These are phyloP conservation scores for Colletotrichum sojae DNA, from an alignment of 2,329 filamentous ascomycete species.

Conservation along the genomic window DNA sequence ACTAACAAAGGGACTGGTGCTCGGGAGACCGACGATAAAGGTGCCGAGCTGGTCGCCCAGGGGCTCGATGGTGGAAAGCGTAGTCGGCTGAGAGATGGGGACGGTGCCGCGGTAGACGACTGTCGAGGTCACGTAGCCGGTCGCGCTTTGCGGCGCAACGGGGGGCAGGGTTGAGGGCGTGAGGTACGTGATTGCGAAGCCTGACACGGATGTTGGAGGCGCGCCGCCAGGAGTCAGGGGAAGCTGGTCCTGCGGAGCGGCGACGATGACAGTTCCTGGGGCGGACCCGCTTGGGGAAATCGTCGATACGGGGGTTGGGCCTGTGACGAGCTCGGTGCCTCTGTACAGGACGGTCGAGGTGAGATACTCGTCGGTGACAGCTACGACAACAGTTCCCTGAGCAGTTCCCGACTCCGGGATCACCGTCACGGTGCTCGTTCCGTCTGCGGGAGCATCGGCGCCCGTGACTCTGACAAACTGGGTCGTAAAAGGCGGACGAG, in stretches of 20 bases:
- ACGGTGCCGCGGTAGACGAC: constrained; percentile 3
- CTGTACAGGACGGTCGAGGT: constrained; percentile 11
- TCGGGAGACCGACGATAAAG: constrained; percentile 17
- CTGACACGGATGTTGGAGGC: background rate
- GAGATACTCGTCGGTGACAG: background rate
- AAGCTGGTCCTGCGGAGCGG: background rate
- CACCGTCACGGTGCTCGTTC: constrained; percentile 8
- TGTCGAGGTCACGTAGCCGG: constrained; percentile 9
- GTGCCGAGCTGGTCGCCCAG: constrained; percentile 21
- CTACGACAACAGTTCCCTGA: constrained; percentile 4
- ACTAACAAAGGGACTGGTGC: constrained; percentile 5
- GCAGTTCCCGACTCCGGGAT: constrained; percentile 3
- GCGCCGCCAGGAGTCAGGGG: background rate
- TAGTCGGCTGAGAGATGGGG: background rate
- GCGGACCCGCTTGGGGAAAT: background rate
- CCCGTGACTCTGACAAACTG: background rate
- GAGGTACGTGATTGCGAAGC: background rate
- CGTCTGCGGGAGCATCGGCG: background rate
- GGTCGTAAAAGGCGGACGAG: constrained; percentile 1
- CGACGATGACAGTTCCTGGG: constrained; percentile 24
- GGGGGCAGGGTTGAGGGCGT: background rate
- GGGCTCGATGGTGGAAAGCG: constrained; percentile 15
- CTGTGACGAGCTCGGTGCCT: constrained; percentile 10
- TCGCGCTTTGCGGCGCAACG: background rate
- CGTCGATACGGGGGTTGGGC: constrained; percentile 9